Evolutionary conservation across 108 stramenopile species (phyloP).

Genomic region (Cyclotella choctawhatcheeana): DNA sequence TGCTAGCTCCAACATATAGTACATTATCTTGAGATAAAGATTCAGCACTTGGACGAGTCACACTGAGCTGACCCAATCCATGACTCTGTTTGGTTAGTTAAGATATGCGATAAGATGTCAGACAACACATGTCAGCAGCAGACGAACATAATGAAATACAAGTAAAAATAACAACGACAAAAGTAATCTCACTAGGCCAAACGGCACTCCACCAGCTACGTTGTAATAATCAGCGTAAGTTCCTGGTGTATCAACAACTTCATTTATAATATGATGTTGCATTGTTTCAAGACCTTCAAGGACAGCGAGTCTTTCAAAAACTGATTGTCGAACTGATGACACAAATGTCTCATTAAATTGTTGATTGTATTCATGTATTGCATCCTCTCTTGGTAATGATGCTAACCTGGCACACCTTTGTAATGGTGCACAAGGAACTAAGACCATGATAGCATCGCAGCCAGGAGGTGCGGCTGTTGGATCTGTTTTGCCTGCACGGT

Average conservation of each 20-base stretch:
- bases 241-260: slow-evolving; percentile 79
- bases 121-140: background rate
- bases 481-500: slow-evolving; percentile 79
- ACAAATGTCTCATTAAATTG: slow-evolving; percentile 68
- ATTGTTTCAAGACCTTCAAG: slow-evolving; percentile 56
- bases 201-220: slow-evolving; percentile 78
- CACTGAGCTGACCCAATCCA: slow-evolving; percentile 76
- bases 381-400: slow-evolving; percentile 54
- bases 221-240: slow-evolving; percentile 80
- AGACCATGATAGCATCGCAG: slow-evolving; percentile 88
- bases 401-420: slow-evolving; percentile 45
- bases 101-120: no score
- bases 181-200: slow-evolving; percentile 61
- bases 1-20: slow-evolving; percentile 87
- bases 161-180: background rate
- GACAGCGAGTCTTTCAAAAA: slow-evolving; percentile 61
- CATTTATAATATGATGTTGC: slow-evolving; percentile 59
- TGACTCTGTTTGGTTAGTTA: no score
- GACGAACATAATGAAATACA: no score
- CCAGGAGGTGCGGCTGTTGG: slow-evolving; percentile 74
- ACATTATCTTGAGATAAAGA: slow-evolving; percentile 57
- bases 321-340: slow-evolving; percentile 49
- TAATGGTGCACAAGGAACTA: slow-evolving; percentile 72
- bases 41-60: slow-evolving; percentile 62
- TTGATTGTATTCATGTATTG: slow-evolving; percentile 59